phyloP scores from a whole-genome alignment of 2,329 filamentous ascomycete genomes.

The Sclerotinia spermophila region DNA sequence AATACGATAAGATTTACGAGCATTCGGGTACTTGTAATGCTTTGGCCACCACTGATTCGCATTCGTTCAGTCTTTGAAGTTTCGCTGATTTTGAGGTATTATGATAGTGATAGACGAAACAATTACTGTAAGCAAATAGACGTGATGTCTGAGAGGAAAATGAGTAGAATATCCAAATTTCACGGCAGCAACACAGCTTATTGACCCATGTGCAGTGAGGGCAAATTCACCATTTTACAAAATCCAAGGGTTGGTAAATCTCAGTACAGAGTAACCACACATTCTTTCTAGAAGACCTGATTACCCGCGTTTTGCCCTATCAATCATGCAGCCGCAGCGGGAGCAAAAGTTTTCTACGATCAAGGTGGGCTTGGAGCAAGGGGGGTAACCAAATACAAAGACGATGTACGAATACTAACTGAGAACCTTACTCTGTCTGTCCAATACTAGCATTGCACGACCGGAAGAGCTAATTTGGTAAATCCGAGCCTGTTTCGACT shows the following conservation, averaged over 20 bases:
- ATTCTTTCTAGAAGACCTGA: neutral
- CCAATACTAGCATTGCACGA: neutral
- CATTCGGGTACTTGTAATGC: neutral
- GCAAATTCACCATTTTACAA: neutral
- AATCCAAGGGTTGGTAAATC: neutral
- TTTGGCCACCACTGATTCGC: slow-evolving; percentile 3
- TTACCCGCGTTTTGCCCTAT: slow-evolving; percentile 3
- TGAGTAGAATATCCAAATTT: neutral
- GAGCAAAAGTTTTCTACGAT: neutral
- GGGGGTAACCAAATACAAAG: neutral
- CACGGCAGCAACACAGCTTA: too few species aligned
- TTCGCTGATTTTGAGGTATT: neutral
- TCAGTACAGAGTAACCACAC: neutral
- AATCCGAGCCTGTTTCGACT: slow-evolving; percentile 15
- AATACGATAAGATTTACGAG: neutral
- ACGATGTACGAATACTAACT: too few species aligned
- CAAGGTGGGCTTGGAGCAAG: neutral
- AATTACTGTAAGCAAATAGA: neutral
- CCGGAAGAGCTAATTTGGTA: slow-evolving; percentile 11
- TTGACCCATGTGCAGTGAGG: neutral
- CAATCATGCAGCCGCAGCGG: slow-evolving; percentile 3
- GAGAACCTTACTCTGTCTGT: too few species aligned
- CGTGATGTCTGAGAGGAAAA: neutral
- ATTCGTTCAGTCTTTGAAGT: neutral
- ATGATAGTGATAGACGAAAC: neutral